These are phyloP conservation scores for Kurtzmaniella natalensis DNA, from an alignment of 1,139 yeast genomes.

Conservation along the genomic window DNA sequence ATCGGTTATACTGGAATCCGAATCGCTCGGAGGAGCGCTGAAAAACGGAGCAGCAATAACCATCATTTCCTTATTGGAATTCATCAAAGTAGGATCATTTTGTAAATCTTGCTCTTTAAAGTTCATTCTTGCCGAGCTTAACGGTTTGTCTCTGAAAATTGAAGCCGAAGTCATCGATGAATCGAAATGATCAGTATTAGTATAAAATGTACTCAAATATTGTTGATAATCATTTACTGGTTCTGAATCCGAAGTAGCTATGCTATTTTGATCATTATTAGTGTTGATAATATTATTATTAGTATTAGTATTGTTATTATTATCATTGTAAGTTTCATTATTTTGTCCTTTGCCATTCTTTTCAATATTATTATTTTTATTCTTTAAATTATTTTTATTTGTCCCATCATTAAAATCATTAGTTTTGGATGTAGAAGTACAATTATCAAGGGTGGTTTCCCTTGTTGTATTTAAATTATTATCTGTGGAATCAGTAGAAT, in stretches of 20 bases:
- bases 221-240: slow-evolving; percentile 17
- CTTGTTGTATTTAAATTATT: not conserved
- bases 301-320: not conserved
- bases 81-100: slow-evolving; percentile 7
- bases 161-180: slow-evolving; percentile 14
- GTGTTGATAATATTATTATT: not conserved
- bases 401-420: not conserved
- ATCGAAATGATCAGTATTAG: slow-evolving; percentile 8
- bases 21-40: slow-evolving; percentile 37
- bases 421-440: not conserved
- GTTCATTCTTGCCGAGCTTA: slow-evolving; percentile 5
- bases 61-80: slow-evolving; percentile 15
- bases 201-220: slow-evolving; percentile 15
- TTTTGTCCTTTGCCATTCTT: not conserved
- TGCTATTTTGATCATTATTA: not conserved
- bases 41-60: slow-evolving; percentile 40
- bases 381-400: too few relatives aligned
- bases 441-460: too few relatives aligned
- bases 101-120: slow-evolving; percentile 11
- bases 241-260: slow-evolving; percentile 8
- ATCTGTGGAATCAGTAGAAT: not conserved
- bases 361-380: not conserved
- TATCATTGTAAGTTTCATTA: not conserved
- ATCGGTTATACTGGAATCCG: slow-evolving; percentile 21
- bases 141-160: slow-evolving; percentile 8